Base-by-base conservation (phyloP, 2,329 filamentous ascomycete species). In the Colletotrichum sp. region DNA sequence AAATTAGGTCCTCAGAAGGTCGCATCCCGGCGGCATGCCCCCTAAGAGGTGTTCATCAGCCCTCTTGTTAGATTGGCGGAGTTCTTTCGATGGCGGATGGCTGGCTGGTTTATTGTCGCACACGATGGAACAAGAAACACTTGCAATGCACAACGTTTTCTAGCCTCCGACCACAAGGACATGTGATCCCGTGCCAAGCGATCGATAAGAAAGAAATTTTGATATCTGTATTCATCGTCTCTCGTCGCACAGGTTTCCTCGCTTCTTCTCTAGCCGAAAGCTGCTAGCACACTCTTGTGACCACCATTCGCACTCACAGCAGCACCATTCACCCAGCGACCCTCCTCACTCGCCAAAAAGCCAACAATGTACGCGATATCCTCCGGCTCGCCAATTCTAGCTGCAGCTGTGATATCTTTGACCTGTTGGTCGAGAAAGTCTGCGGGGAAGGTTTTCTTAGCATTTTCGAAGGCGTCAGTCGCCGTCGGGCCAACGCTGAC, bases 401-500 rank as follows among this genome's bases (percentile, higher is more conserved):
- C 21, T 10, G 28, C 59, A 16, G 57, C 59, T 3, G 72, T 52
- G 13, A 34, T 66, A 1, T 71, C 52, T 24, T 18, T 26, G 8
- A 57, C 13, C 59, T 57, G 59, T 14, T 65, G 18, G 1, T 55
- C 4, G 7, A 71, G 21, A 21, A 57, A 72, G 1, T 68, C 64
- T 9, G n/a, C 5, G 0, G 24, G 21, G 13, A 34, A 71, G 7
- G 39, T 34, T 4, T n/a, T 43, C 43, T 60, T 64, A 7, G 34
- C 57, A 5, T 39, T 43, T 2, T 60, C 36, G 6, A 59, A n/a
- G 4, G 68, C 32, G 14, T 74, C 59, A 6, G 74, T 81, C 21
- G 79, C 80, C 28, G 83, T 68, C 4, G 79, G 81, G 1, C 83
- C 83, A 4, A 80, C 83, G 59, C 83, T 81, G 4, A 84, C 80